phyloP scores from a whole-genome alignment of 495 filamentous ascomycete genomes.

The Annulohypoxylon bovei region DNA sequence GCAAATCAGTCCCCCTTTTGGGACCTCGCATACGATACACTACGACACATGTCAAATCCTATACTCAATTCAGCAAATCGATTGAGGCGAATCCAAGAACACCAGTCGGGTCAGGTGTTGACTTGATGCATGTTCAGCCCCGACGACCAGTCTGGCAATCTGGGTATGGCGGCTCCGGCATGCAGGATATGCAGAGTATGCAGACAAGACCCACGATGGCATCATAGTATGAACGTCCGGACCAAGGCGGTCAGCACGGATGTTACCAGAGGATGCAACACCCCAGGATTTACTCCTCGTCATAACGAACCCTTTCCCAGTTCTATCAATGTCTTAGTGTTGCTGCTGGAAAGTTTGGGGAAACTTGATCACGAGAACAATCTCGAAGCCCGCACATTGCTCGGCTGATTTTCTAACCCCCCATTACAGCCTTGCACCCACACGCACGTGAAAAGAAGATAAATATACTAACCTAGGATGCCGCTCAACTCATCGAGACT shows the following conservation, averaged over 20 bases:
- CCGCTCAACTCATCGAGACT: not conserved
- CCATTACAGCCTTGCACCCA: conserved; percentile 9
- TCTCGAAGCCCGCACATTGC: conserved; percentile 5
- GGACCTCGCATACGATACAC: conserved; percentile 33
- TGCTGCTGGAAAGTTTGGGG: conserved; percentile 23
- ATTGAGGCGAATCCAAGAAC: conserved; percentile 14
- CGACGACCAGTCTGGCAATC: not conserved
- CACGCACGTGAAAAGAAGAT: conserved; percentile 31
- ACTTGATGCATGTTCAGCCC: conserved; percentile 22
- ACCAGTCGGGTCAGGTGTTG: conserved; percentile 37
- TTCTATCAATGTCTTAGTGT: conserved; percentile 30
- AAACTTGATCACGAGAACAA: conserved; percentile 32
- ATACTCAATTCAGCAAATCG: conserved; percentile 27
- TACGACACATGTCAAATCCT: conserved; percentile 42
- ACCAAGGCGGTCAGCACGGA: conserved; percentile 36
- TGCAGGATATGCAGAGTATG: conserved; percentile 16
- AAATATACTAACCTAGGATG: conserved; percentile 13
- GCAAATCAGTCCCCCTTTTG: conserved; percentile 29
- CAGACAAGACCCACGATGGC: conserved; percentile 40
- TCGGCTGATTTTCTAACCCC: conserved; percentile 32
- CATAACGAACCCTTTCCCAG: conserved; percentile 41
- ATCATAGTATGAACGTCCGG: conserved; percentile 35
- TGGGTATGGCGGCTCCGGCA: conserved; percentile 34
- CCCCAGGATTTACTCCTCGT: conserved; percentile 34
- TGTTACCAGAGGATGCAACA: conserved; percentile 43